Percentiles rank a stretch among this genome's conserved stretches.
phyloP scores from a whole-genome alignment of 768 basidiomycete species.

The Infundibulicybe gibba region DNA sequence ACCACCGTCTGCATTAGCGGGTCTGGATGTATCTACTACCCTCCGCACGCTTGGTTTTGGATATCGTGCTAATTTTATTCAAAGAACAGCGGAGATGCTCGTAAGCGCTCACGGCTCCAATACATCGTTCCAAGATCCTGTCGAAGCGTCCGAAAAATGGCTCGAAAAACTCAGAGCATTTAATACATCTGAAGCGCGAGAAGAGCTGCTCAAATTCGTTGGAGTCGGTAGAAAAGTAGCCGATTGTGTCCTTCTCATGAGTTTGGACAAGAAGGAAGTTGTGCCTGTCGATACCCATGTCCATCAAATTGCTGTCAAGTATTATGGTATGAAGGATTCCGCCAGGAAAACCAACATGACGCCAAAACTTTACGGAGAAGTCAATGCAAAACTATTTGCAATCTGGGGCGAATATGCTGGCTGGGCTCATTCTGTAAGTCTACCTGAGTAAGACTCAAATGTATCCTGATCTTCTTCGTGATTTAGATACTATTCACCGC shows the following conservation, averaged over 20 bases:
- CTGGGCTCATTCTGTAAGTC: conserved; percentile 81
- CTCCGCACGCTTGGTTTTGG: conserved; percentile 91
- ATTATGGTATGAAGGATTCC: conserved; percentile 62
- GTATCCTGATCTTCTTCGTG: not conserved
- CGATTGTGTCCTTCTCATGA: conserved; percentile 92
- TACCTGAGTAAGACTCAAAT: not conserved
- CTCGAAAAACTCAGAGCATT: conserved; percentile 47
- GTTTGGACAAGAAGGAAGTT: conserved; percentile 84
- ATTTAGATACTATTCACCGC: conserved; percentile 70
- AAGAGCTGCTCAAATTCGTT: conserved; percentile 73
- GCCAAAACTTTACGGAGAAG: conserved; percentile 71
- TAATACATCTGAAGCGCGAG: conserved; percentile 58
- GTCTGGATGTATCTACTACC: conserved; percentile 49
- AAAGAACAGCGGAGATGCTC: conserved; percentile 77
- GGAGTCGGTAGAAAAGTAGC: conserved; percentile 98
- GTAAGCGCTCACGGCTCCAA: conserved; percentile 46
- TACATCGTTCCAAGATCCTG: conserved; percentile 10
- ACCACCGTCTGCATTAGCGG: conserved; percentile 61
- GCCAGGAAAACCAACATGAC: conserved; percentile 60
- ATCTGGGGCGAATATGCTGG: conserved; percentile 87
- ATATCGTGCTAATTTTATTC: conserved; percentile 90
- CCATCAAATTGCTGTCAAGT: conserved; percentile 79
- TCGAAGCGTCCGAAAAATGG: conserved; percentile 59
- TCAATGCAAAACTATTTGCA: conserved; percentile 53
- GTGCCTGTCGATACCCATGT: conserved; percentile 98